A percentile compares a stretch with the other conserved stretches of the same genome.
phyloP scores from a whole-genome alignment of 192 early-diverging fungal genomes.

The Mortierella antarctica region DNA sequence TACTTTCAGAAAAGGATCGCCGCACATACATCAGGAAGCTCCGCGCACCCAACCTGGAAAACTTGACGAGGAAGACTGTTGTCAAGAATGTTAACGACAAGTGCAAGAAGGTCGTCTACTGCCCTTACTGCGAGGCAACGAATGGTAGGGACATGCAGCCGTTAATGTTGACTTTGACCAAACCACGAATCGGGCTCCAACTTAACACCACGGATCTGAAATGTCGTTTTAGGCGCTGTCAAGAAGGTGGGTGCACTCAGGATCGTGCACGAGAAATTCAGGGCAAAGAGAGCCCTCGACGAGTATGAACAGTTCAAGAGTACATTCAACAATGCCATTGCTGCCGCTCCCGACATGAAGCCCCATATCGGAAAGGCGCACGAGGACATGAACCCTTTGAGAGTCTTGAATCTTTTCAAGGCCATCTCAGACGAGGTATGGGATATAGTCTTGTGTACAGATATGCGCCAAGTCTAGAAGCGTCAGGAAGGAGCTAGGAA shows the following conservation, averaged over 20 bases:
- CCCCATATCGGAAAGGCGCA: slow-evolving; percentile 84
- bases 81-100: slow-evolving; percentile 85
- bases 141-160: slow-evolving; percentile 69
- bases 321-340: slow-evolving; percentile 80
- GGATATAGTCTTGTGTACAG: not conserved
- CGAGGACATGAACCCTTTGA: slow-evolving; percentile 94
- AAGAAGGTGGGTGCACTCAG: slow-evolving; percentile 97
- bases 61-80: slow-evolving; percentile 77
- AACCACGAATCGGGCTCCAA: not conserved
- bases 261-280: slow-evolving; percentile 95
- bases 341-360: slow-evolving; percentile 79
- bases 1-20: slow-evolving; percentile 84
- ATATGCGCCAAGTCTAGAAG: no score
- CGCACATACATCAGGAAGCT: slow-evolving; percentile 76
- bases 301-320: slow-evolving; percentile 77
- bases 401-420: slow-evolving; percentile 87
- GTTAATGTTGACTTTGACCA: not conserved
- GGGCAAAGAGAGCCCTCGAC: slow-evolving; percentile 80
- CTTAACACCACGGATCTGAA: not conserved
- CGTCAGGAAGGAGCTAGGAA: no score
- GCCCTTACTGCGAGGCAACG: slow-evolving; percentile 81
- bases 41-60: slow-evolving; percentile 84
- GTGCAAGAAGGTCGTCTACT: slow-evolving; percentile 90
- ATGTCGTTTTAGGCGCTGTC: slow-evolving; percentile 69
- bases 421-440: slow-evolving; percentile 84